phyloP scores from a whole-genome alignment of 2,329 filamentous ascomycete genomes.

The Aspergillus niger region DNA sequence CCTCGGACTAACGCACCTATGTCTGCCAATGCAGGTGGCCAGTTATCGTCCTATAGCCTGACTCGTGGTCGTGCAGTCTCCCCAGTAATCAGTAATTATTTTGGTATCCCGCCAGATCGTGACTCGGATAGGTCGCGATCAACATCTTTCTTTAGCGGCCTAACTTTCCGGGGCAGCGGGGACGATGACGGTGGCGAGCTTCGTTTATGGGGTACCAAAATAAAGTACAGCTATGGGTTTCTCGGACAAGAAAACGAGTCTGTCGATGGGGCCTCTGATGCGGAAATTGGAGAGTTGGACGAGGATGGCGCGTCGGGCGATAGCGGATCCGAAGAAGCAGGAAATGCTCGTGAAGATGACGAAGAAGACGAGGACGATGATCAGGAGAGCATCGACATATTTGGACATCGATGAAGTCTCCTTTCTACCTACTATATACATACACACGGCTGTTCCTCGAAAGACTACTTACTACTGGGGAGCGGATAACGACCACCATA shows the following conservation, averaged over 20 bases:
- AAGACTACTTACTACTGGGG: neutral
- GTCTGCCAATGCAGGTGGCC: conserved; percentile 25
- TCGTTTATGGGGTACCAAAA: conserved; percentile 59
- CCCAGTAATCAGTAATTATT: conserved; percentile 49
- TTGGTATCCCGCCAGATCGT: conserved; percentile 42
- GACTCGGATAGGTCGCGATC: conserved; percentile 33
- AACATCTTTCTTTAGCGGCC: conserved; percentile 31
- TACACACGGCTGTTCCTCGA: neutral
- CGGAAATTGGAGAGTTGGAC: conserved; percentile 25
- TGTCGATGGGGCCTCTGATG: conserved; percentile 24
- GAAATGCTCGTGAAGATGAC: conserved; percentile 50
- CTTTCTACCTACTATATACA: neutral
- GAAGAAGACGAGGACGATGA: conserved; percentile 54
- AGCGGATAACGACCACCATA: conserved; percentile 2
- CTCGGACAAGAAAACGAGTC: conserved; percentile 33
- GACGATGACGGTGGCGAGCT: conserved; percentile 60
- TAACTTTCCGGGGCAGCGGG: conserved; percentile 23
- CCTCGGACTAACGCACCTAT: conserved; percentile 25
- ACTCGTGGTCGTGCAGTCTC: conserved; percentile 44
- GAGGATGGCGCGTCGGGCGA: conserved; percentile 21
- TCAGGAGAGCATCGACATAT: conserved; percentile 53
- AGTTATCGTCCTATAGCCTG: conserved; percentile 37
- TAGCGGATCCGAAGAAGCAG: conserved; percentile 41
- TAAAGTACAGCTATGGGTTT: conserved; percentile 41
- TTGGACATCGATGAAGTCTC: conserved; percentile 53